Evolutionary conservation across 495 filamentous ascomycete species (phyloP).

Genomic region (Darksidea phi): DNA sequence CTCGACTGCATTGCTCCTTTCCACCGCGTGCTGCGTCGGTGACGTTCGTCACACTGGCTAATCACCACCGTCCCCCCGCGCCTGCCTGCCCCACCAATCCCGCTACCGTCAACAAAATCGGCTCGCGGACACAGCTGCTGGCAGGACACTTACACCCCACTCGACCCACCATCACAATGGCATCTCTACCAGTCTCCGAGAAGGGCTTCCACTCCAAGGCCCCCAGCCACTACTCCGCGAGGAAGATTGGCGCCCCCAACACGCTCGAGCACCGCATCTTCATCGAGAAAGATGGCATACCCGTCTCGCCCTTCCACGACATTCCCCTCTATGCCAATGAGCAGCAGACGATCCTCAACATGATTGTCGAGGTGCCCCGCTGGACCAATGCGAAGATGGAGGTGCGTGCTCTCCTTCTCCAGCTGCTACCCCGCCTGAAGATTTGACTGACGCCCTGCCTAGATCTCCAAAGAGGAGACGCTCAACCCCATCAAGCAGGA

Average conservation of each 20-base stretch:
- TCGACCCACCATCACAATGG: constrained; percentile 39
- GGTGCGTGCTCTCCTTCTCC: constrained; percentile 52
- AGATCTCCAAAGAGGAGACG: constrained; percentile 97
- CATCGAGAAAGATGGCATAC: constrained; percentile 94
- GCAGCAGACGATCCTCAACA: constrained; percentile 93
- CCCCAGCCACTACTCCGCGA: constrained; percentile 59
- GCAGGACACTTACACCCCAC: constrained; percentile 35
- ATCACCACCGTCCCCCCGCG: constrained; percentile 26
- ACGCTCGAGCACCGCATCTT: constrained; percentile 97
- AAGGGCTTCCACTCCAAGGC: constrained; percentile 54
- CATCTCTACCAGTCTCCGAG: constrained; percentile 40
- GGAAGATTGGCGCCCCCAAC: constrained; percentile 85
- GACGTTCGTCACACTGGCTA: constrained; percentile 42
- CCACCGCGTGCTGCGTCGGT: constrained; percentile 30
- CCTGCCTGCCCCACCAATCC: constrained; percentile 32
- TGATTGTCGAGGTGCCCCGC: constrained; percentile 98
- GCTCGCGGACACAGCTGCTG: constrained; percentile 40
- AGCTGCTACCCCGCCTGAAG: not conserved
- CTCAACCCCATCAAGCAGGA: constrained; percentile 97
- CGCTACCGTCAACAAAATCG: constrained; percentile 35
- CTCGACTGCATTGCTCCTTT: constrained; percentile 7
- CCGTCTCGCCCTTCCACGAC: constrained; percentile 95
- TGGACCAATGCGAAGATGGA: constrained; percentile 99
- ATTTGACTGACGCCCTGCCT: constrained; percentile 30
- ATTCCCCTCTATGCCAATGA: constrained; percentile 95